Percentiles rank a stretch among this genome's conserved stretches.
Evolutionary conservation across 208 protist species (phyloP).

Genomic region (Crithidia bombi): DNA sequence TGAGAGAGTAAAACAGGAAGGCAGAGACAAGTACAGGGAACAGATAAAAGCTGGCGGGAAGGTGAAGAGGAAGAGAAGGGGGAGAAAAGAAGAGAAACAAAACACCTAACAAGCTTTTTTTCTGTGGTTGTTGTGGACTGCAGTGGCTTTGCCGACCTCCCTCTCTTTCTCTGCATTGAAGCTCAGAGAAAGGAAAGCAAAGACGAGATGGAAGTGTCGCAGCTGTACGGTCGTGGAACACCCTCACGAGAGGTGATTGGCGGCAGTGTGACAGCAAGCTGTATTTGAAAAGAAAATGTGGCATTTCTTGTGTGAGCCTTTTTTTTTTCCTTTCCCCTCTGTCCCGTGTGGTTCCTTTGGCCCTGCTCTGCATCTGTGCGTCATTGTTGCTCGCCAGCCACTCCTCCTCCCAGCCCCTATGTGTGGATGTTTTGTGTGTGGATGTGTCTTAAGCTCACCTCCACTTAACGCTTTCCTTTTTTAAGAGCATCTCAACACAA

Average conservation of each 20-base stretch:
- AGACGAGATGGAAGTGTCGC: background rate
- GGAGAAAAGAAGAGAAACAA: slow-evolving; percentile 11
- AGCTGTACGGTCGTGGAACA: background rate
- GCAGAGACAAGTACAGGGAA: slow-evolving; percentile 8
- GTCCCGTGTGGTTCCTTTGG: background rate
- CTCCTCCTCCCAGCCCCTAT: background rate
- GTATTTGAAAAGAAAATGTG: no score
- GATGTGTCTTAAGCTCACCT: background rate
- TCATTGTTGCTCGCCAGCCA: background rate
- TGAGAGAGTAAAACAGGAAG: background rate
- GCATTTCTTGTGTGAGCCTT: background rate
- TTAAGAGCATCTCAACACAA: background rate
- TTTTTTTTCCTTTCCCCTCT: background rate
- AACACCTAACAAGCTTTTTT: background rate
- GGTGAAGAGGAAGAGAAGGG: background rate
- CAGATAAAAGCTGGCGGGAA: background rate
- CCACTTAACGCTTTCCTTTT: background rate
- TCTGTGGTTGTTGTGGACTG: no score
- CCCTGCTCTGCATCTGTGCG: background rate
- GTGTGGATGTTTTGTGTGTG: background rate
- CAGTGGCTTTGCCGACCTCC: no score
- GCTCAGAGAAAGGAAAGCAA: no score
- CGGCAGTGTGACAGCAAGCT: no score
- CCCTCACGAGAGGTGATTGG: no score
- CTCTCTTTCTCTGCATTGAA: background rate